Percentiles rank a stretch among this genome's conserved stretches.
Evolutionary conservation across 225 moss, liverwort and hornwort genomes (phyloP).

Genomic region (Rhytidiadelphus loreus): DNA sequence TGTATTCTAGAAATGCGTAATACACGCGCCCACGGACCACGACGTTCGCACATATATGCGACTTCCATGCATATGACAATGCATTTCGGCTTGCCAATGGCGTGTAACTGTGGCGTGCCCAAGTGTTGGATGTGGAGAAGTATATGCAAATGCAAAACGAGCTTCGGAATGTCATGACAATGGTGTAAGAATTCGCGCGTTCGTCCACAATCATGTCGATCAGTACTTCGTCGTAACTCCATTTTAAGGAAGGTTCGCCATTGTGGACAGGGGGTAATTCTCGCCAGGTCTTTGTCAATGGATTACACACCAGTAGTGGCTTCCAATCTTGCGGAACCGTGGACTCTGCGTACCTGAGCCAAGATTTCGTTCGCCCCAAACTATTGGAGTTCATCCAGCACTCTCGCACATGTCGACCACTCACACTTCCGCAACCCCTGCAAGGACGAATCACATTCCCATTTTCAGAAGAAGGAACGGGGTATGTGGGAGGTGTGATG

Average conservation of each 20-base stretch:
- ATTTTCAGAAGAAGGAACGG: too few species aligned
- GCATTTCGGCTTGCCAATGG: background rate
- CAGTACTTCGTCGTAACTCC: background rate
- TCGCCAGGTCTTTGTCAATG: background rate
- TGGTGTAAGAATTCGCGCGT: background rate
- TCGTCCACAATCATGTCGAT: background rate
- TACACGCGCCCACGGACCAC: background rate
- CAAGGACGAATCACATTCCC: background rate
- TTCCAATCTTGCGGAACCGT: background rate
- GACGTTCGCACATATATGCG: too few species aligned
- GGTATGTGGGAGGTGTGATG: background rate
- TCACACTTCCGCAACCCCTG: background rate
- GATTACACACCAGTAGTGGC: background rate
- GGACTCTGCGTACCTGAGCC: background rate
- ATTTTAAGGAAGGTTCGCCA: too few species aligned
- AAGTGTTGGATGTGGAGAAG: background rate
- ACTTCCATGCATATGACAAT: background rate
- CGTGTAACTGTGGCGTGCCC: background rate
- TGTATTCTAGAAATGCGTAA: background rate
- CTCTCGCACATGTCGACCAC: background rate
- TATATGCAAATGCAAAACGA: background rate
- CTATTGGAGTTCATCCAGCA: background rate
- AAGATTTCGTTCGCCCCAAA: background rate
- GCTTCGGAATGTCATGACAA: background rate
- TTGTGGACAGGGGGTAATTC: background rate